Base-by-base conservation (phyloP, 2,329 filamentous ascomycete species). In the Metarhizium sp. region DNA sequence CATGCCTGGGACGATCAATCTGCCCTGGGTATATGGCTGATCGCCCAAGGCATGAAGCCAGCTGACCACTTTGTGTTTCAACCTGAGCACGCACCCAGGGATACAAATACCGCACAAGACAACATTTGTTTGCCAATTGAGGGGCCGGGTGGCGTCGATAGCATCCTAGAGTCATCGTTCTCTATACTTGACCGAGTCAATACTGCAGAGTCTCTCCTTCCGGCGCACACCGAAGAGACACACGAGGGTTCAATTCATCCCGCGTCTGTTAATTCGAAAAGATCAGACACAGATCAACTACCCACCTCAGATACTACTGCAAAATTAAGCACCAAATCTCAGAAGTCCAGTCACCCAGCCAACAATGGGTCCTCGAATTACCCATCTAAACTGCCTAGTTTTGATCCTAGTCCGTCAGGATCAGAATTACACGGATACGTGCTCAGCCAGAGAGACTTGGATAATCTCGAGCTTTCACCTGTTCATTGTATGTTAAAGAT, bases 21-120 rank as follows among this genome's bases (percentile, higher is more conserved):
- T n/a, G 62, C 65, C 7, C 62, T 73, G 51, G 64, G 66, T 6
- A 62, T 71, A 25, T 73, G 70, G 70, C 65, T 73, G n/a, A 68
- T 67, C 38, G 63, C 69, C 7, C 70, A 73, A 55, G 60, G 63
- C 7, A 57, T 71, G 20, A 60, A 62, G 46, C 64, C 66, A 3
- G 58, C 63, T 54, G 64, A 66, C 36, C 64, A 60, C 51, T 66
- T 67, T 6, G 55, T 55, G 0, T 6, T 61, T 40, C 58, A 50
- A 6, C 34, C 57, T 13, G 60, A 62, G 10, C 52, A 64, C 16
- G 42, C 32, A 49, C 36, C 16, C 20, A 40, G 29, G 29, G n/a
- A 18, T 25, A 25, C 25, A 40, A 32, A 49, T 14, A 38, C 49
- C 51, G 38, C 38, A 42, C 50, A 30, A 8, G 10, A 30, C 13